Evolutionary conservation across 208 protist genomes (phyloP), one percentile per base, ranked within the genome.

Genomic region (Leishmania aethiopica): DNA sequence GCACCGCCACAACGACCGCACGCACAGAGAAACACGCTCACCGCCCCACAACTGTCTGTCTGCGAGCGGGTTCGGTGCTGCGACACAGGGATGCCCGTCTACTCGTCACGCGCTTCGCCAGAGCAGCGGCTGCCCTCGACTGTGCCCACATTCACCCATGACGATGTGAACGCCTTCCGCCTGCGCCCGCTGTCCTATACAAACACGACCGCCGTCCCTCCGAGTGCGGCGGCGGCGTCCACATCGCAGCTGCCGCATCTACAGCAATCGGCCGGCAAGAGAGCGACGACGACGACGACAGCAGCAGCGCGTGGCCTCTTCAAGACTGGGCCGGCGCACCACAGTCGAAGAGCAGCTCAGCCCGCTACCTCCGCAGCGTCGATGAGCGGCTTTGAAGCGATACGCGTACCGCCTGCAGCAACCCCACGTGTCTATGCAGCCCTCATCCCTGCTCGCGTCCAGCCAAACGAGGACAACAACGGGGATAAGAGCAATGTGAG

Each of bases 401-500:
- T 85, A 1, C 82, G 75, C 28, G 76, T 81, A 10, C 76, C 77
- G 10, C 7, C 59, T 22, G 71, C 55, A 1, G 70, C 82, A 19
- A 37, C 59, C 40, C 77, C 82, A 3, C 60, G 64, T 28, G 77
- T 85, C 45, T 85, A 85, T 53, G 82, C 82, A 19, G 77, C 77
- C 3, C 60, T 85, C 75, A 22, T 55, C 25, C 75, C 75, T 47
- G 3, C 57, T 45, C 55, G 55, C 57, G 35, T 15, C 15, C 19
- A 40, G 51, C 73, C n/a, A 32, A 17, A 28, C 57, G 40, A 7
- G 49, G 40, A 35, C 15, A 32, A 47, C 40, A 64, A 49, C 37
- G 22, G 75, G 57, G 37, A 19, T 25, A 32, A 28, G 17, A 32
- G 0, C 42, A 28, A 37, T 74, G 42, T 13, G 13, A 32, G 45